Conservation (phyloP, 495 filamentous ascomycete species). For the Trichoderma virens region DNA sequence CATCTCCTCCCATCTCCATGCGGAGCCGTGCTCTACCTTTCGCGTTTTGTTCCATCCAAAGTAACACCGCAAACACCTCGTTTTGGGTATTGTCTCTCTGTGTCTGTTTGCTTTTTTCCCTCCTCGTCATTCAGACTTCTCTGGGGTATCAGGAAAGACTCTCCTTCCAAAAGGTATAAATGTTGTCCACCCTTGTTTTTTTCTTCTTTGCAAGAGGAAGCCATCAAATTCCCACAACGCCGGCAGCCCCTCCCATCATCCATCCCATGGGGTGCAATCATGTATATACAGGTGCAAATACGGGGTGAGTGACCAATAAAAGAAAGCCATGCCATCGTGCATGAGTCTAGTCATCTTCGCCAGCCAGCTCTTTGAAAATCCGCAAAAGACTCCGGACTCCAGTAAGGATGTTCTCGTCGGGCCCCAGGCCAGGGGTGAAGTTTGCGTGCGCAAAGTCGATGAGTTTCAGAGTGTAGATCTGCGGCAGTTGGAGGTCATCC, state of each 20-base stretch:
- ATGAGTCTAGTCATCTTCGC: conserved; percentile 8
- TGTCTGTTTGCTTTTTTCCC: not conserved
- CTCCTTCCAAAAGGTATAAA: not conserved
- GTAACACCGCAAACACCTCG: not conserved
- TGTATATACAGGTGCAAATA: not conserved
- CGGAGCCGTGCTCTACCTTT: not conserved
- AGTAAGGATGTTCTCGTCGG: conserved; percentile 74
- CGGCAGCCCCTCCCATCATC: not conserved
- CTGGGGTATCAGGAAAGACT: not conserved
- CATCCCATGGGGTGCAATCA: not conserved
- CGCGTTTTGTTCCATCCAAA: not conserved
- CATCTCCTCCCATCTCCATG: conserved; percentile 1
- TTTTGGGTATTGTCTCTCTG: not conserved
- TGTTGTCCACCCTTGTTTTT: not conserved
- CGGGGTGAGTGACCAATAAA: not conserved
- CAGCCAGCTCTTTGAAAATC: conserved; percentile 58
- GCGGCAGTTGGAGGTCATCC: conserved; percentile 58
- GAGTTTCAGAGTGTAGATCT: conserved; percentile 73
- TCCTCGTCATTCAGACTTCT: not conserved
- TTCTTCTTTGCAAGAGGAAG: not conserved
- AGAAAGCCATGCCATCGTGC: conserved; percentile 5
- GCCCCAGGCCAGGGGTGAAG: conserved; percentile 78
- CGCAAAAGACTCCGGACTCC: conserved; percentile 68
- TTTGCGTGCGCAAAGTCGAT: conserved; percentile 95
- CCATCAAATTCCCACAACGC: not conserved